A percentile compares a stretch with the other conserved stretches of the same genome.
phyloP scores from a whole-genome alignment of 1,284 basidiomycete genomes.

The Fomitiporia mediterranea region DNA sequence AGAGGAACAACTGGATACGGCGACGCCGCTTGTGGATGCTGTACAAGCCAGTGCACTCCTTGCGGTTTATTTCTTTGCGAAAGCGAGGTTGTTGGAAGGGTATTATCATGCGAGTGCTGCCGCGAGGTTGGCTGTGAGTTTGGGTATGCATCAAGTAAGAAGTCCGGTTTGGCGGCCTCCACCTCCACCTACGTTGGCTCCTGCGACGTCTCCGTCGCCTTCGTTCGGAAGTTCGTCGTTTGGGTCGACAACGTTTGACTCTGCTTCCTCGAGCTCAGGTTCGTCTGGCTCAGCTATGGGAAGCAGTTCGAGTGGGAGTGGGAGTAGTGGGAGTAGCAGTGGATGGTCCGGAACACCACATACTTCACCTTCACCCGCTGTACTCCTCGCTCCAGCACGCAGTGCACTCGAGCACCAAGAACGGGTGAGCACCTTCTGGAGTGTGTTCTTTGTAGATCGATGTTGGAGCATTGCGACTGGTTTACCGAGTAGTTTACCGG shows the following conservation, averaged over 20 bases:
- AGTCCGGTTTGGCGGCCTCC: constrained; percentile 30
- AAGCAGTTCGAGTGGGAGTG: constrained; percentile 17
- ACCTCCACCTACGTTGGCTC: not conserved
- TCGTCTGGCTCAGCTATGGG: constrained; percentile 17
- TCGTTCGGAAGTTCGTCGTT: not conserved
- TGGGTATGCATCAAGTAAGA: constrained; percentile 49
- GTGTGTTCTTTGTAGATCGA: constrained; percentile 55
- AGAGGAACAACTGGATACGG: constrained; percentile 25
- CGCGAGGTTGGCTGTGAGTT: constrained; percentile 48
- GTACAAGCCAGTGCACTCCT: constrained; percentile 58
- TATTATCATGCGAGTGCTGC: constrained; percentile 58
- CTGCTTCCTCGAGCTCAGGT: not conserved
- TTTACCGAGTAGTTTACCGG: constrained; percentile 47
- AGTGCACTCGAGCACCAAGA: constrained; percentile 42
- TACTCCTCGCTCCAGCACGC: constrained; percentile 36
- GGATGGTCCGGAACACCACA: constrained; percentile 3
- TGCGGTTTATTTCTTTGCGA: constrained; percentile 55
- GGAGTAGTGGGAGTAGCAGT: no score
- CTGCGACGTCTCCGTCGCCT: no score
- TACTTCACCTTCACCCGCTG: constrained; percentile 24
- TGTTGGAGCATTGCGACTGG: constrained; percentile 53
- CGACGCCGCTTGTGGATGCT: constrained; percentile 41
- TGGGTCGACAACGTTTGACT: not conserved
- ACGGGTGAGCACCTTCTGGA: constrained; percentile 52
- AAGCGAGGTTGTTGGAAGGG: constrained; percentile 51